phyloP scores from a whole-genome alignment of 2,329 filamentous ascomycete genomes.

The Apiospora kogelbergensis region DNA sequence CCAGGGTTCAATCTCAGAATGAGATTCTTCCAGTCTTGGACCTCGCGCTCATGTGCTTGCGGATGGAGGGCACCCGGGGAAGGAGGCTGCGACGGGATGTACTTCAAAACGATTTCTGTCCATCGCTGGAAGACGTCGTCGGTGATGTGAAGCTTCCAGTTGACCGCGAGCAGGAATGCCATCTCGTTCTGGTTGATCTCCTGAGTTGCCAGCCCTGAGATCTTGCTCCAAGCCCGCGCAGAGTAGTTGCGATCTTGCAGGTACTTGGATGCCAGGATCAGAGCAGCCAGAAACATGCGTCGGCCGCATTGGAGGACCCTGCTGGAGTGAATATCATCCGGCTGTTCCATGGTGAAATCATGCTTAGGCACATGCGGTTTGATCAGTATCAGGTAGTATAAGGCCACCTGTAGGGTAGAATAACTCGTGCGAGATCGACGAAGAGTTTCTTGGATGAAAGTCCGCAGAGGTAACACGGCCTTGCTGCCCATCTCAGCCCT shows the following conservation, averaged over 20 bases:
- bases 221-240: constrained; percentile 97
- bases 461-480: constrained; percentile 83
- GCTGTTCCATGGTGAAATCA: constrained; percentile 86
- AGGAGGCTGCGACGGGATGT: constrained; percentile 66
- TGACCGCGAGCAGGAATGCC: constrained; percentile 83
- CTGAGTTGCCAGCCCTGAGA: constrained; percentile 87
- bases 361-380: constrained; percentile 82
- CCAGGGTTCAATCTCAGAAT: constrained; percentile 57
- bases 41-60: constrained; percentile 43
- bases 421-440: constrained; percentile 95
- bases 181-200: constrained; percentile 99
- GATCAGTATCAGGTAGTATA: constrained; percentile 95
- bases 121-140: constrained; percentile 87
- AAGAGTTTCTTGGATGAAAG: constrained; percentile 96
- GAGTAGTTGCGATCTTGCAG: constrained; percentile 98
- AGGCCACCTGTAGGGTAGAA: constrained; percentile 91
- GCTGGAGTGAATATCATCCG: constrained; percentile 67
- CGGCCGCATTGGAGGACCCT: constrained; percentile 92
- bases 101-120: constrained; percentile 88
- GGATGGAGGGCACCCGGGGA: constrained; percentile 49
- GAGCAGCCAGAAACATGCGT: constrained; percentile 92
- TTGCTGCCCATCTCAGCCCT: constrained; percentile 71
- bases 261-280: constrained; percentile 97
- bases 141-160: constrained; percentile 93
- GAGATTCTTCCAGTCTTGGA: constrained; percentile 57